Base-by-base conservation (phyloP, 2,329 filamentous ascomycete genomes). In the Ampelomyces quisqualis region DNA sequence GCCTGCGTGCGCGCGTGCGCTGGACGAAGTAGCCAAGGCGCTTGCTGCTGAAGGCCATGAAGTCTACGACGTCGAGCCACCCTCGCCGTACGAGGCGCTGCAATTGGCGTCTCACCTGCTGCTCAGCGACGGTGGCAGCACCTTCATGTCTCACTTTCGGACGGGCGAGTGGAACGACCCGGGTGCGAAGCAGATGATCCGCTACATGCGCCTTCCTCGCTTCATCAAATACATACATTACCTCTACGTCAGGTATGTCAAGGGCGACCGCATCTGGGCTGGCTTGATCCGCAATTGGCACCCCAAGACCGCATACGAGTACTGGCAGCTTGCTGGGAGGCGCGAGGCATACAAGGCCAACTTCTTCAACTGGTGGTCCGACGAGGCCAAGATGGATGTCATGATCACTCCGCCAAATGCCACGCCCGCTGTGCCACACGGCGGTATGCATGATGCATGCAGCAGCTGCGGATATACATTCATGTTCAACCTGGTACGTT, bases 391-490 rank as follows among this genome's bases (percentile, higher is more conserved):
- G 32, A 72, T 90, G 50, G 90, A 96, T 68, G 84, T 90, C 51
- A 77, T 96, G 52, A 70, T 96, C 22, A 82, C 86, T 7, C 86
- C 87, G n/a, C 89, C 85, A 0, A 95, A 96, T 65, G 89, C 90
- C 0, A 95, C 89, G 0, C 90, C 90, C 1, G 90, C 90, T 1
- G 80, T 95, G 3, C 90, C 90, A 1, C 90, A 95, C 63, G 81
- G 84, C 32, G 90, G 82, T 0, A 96, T 95, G 89, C 80, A 81
- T 53, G 84, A 91, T 56, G 88, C 88, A 2, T 82, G 93, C 30
- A 86, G 85, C 48, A 88, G 84, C 53, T 96, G 90, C 58, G 90
- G 89, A 1, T 96, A 97, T 62, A 96, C 90, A 0, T 95, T 96
- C 64, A 70, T 95, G 40, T 97, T 93, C 73, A 96, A 96, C 58